These are phyloP conservation scores for Zygoascus flipseniorum DNA, from an alignment of 805 yeast species.

Conservation along the genomic window DNA sequence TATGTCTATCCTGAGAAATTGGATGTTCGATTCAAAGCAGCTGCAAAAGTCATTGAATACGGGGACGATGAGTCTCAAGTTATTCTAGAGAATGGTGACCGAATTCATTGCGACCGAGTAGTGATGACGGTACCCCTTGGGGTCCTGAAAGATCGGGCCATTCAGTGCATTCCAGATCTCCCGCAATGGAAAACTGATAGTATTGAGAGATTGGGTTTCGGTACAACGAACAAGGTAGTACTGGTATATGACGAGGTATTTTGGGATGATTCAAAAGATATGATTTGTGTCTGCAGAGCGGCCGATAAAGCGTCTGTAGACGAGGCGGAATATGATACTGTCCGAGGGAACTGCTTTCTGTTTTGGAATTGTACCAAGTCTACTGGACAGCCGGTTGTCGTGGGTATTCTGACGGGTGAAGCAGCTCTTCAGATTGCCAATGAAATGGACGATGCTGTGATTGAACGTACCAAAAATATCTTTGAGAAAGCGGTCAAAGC, in stretches of 20 bases:
- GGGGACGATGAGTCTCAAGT: slow-evolving; percentile 27
- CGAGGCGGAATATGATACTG: slow-evolving; percentile 17
- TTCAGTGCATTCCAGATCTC: slow-evolving; percentile 34
- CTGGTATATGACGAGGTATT: slow-evolving; percentile 31
- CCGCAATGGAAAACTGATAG: slow-evolving; percentile 34
- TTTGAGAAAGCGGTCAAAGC: slow-evolving; percentile 16
- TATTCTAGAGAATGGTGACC: slow-evolving; percentile 32
- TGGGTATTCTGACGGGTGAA: slow-evolving; percentile 32
- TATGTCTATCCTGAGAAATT: slow-evolving; percentile 31
- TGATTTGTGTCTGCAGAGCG: slow-evolving; percentile 26
- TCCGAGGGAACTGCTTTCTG: slow-evolving; percentile 32
- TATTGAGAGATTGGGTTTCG: slow-evolving; percentile 33
- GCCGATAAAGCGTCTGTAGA: slow-evolving; percentile 13
- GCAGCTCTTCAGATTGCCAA: slow-evolving; percentile 29
- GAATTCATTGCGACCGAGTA: slow-evolving; percentile 32
- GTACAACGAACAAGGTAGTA: slow-evolving; percentile 31
- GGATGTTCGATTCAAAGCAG: slow-evolving; percentile 33
- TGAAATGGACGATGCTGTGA: slow-evolving; percentile 27
- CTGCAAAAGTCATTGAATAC: slow-evolving; percentile 31
- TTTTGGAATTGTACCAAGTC: slow-evolving; percentile 31
- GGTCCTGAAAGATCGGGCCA: slow-evolving; percentile 29
- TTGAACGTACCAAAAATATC: slow-evolving; percentile 26
- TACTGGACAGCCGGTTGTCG: slow-evolving; percentile 31
- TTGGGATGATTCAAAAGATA: slow-evolving; percentile 31
- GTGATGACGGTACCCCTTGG: slow-evolving; percentile 35